phyloP scores from a whole-genome alignment of 257 asterid genomes.

The Perilla frutescens region DNA sequence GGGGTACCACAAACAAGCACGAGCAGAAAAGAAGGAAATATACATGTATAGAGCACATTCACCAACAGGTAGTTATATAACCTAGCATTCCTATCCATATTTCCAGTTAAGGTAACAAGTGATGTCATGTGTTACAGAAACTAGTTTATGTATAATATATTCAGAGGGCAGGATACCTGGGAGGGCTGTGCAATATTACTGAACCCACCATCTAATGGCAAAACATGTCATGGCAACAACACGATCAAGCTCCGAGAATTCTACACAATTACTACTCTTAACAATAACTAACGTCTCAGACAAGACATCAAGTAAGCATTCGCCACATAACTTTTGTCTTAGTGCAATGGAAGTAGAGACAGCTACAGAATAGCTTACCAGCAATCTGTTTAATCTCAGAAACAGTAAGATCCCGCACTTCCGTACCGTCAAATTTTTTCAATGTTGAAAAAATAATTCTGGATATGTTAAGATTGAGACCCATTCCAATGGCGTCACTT shows the following conservation, averaged over 20 bases:
- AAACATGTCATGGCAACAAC: neutral
- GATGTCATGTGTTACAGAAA: neutral
- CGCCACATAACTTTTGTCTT: conserved; percentile 19
- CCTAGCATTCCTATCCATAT: neutral
- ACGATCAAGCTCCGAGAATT: conserved; percentile 6
- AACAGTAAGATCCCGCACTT: conserved; percentile 72
- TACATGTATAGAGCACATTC: neutral
- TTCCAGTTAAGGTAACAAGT: neutral
- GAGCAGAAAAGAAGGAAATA: neutral
- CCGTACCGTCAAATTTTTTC: conserved; percentile 81
- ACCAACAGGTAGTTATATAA: neutral
- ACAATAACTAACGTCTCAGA: conserved; percentile 10
- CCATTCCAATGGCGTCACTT: conserved; percentile 99
- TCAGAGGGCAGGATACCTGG: neutral
- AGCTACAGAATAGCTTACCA: conserved; percentile 50
- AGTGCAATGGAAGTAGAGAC: conserved; percentile 12
- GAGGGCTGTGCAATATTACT: conserved; percentile 1
- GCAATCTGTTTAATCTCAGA: conserved; percentile 98
- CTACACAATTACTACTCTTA: neutral
- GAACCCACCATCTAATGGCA: neutral
- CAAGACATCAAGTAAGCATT: conserved; percentile 27
- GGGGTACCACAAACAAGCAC: neutral
- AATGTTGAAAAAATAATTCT: conserved; percentile 85
- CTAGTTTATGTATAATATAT: neutral
- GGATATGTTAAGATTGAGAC: conserved; percentile 94